A percentile compares a stretch with the other conserved stretches of the same genome.
phyloP scores from a whole-genome alignment of 176 grass and related monocot genomes.

The Zoysia pacifica region DNA sequence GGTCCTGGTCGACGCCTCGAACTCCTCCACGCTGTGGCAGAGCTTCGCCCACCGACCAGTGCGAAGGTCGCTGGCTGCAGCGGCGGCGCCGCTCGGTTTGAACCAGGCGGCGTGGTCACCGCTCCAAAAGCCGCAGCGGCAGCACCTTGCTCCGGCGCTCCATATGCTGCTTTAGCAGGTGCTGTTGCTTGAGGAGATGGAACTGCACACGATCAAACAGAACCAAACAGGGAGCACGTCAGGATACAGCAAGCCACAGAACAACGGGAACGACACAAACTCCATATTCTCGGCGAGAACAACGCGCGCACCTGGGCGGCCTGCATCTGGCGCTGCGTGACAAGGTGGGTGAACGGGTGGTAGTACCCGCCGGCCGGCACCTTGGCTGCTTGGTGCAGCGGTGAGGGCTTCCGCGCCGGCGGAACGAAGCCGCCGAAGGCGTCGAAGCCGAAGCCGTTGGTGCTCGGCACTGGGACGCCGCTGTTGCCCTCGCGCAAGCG shows the following conservation, averaged over 20 bases:
- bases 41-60: no score
- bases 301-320: constrained; percentile 66
- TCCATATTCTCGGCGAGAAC: neutral
- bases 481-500: constrained; percentile 39
- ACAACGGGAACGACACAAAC: neutral
- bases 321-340: constrained; percentile 71
- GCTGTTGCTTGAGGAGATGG: constrained; percentile 74
- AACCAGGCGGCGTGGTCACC: no score
- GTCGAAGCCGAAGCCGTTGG: neutral
- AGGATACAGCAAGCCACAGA: neutral
- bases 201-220: constrained; percentile 41
- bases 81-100: no score
- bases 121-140: no score
- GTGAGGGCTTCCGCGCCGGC: no score
- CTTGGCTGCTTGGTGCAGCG: neutral
- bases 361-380: constrained; percentile 35
- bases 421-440: neutral
- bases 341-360: constrained; percentile 37
- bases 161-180: constrained; percentile 64
- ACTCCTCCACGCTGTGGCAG: neutral
- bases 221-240: neutral
- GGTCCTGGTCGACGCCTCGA: constrained; percentile 34
- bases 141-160: constrained; percentile 33
- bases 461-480: constrained; percentile 8
- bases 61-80: no score